phyloP scores from a whole-genome alignment of 176 grass and related monocot genomes.

The Eragrostis nindensis region DNA sequence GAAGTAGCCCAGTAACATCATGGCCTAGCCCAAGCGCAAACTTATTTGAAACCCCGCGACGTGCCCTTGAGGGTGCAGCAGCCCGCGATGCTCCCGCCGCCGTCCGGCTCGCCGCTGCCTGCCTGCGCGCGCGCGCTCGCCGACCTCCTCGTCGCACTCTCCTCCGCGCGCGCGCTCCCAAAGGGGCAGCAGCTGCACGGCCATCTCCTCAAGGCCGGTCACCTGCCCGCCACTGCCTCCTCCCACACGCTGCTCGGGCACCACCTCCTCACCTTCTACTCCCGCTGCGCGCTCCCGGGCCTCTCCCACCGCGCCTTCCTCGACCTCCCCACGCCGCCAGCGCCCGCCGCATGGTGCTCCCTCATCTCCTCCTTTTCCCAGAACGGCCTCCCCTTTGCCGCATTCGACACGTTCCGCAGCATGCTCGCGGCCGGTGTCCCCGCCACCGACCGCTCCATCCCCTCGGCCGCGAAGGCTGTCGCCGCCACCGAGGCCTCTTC shows the following conservation, averaged over 20 bases:
- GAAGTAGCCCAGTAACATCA: background rate
- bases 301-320: slow-evolving; percentile 76
- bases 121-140: slow-evolving; percentile 42
- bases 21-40: background rate
- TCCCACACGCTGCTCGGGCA: slow-evolving; percentile 63
- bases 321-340: slow-evolving; percentile 52
- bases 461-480: slow-evolving; percentile 67
- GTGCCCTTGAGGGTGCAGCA: background rate
- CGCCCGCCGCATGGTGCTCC: slow-evolving; percentile 73
- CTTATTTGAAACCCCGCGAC: background rate
- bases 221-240: slow-evolving; percentile 58
- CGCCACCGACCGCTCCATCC: slow-evolving; percentile 69
- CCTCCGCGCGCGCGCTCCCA: slow-evolving; percentile 58
- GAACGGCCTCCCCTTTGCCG: slow-evolving; percentile 57
- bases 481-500: slow-evolving; percentile 39
- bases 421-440: slow-evolving; percentile 65
- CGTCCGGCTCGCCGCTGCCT: slow-evolving; percentile 5
- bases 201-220: slow-evolving; percentile 75
- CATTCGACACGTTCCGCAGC: slow-evolving; percentile 65
- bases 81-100: slow-evolving; percentile 21
- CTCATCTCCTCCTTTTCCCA: slow-evolving; percentile 74
- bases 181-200: slow-evolving; percentile 85
- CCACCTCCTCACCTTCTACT: slow-evolving; percentile 89
- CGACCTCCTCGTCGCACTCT: slow-evolving; percentile 68
- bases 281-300: slow-evolving; percentile 65